Base-by-base conservation (phyloP, 1,284 basidiomycete genomes). In the Coniferiporia sulphurascens region DNA sequence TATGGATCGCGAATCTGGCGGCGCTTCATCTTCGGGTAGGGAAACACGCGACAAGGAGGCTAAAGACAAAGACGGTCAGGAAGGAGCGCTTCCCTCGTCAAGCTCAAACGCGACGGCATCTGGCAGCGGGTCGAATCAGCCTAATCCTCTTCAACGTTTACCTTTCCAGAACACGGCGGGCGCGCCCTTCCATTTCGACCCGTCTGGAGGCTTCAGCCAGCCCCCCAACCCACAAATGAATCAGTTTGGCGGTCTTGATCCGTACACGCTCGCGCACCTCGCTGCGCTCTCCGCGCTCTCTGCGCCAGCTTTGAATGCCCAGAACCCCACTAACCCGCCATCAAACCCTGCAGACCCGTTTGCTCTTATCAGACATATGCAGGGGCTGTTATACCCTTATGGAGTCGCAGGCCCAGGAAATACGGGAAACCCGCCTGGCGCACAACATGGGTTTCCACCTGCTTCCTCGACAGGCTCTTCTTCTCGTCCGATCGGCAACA, bases 1-100 rank as follows among this genome's bases (percentile, higher is more conserved):
- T 22, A 62, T 62, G 61, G 61, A 62, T 4, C 61, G 61, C 17
- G 56, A 59, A 8, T 19, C 44, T 19, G 22, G 43, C n/a, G 41
- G 41, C 1, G 6, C 44, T 46, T n/a, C 44, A 46, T 46, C 44
- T 17, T n/a, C 44, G 19, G 44, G 19, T 9, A 21, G 8, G 44
- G 44, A 46, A 15, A 19, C 44, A 15, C 44, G 17, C 19, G 44
- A 21, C n/a, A n/a, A 32, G 22, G 9, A 21, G 19, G 27, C 27
- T 36, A 51, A 51, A 36, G 49, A 51, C 22, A 36, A 27, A 15
- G 22, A 21, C 15, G 4, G 35, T 12, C 27, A 51, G 17, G 15
- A n/a, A 51, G 49, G 49, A 32, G 6, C 10, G 3, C 27, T n/a
- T 21, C 9, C 7, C 17, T n/a, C 49, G 6, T 32, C 27, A 15